Evolutionary conservation across 306 rosid species (phyloP).

Genomic region (Herpetospermum pedunculosum): DNA sequence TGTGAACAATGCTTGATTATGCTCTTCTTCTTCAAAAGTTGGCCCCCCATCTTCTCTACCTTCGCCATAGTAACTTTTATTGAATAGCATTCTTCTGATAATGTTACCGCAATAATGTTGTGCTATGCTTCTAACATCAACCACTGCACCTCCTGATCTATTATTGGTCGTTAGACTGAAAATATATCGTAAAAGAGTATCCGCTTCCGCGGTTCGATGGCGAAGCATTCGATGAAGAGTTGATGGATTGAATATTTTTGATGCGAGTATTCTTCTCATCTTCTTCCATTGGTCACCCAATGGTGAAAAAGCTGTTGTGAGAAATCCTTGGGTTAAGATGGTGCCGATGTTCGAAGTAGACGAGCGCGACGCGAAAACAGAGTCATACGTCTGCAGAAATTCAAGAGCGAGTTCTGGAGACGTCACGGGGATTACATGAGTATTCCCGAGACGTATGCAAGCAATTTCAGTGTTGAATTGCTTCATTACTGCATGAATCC

Average conservation of each 20-base stretch:
- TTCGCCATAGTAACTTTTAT: conserved; percentile 23
- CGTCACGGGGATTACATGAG: background rate
- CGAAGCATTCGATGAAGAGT: conserved; percentile 16
- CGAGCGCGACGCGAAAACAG: conserved; percentile 29
- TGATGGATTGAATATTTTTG: background rate
- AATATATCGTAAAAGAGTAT: conserved; percentile 21
- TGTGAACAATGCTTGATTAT: background rate
- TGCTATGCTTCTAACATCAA: conserved; percentile 16
- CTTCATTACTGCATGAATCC: background rate
- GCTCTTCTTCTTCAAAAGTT: conserved; percentile 24
- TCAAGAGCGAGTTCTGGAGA: conserved; percentile 2
- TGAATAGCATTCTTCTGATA: conserved; percentile 17
- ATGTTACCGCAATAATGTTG: conserved; percentile 23
- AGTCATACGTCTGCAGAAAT: conserved; percentile 28
- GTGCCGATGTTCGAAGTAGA: background rate
- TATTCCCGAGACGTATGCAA: background rate
- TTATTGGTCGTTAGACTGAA: background rate
- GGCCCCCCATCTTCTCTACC: conserved; percentile 31
- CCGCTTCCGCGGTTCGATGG: conserved; percentile 30
- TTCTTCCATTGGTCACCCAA: conserved; percentile 14
- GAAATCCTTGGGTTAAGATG: conserved; percentile 5
- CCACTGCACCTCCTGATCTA: background rate
- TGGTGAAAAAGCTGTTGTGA: background rate
- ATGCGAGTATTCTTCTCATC: conserved; percentile 2
- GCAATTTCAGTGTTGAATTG: background rate